Conservation (phyloP, 2,329 filamentous ascomycete genomes). For the Emmonsia crescens region DNA sequence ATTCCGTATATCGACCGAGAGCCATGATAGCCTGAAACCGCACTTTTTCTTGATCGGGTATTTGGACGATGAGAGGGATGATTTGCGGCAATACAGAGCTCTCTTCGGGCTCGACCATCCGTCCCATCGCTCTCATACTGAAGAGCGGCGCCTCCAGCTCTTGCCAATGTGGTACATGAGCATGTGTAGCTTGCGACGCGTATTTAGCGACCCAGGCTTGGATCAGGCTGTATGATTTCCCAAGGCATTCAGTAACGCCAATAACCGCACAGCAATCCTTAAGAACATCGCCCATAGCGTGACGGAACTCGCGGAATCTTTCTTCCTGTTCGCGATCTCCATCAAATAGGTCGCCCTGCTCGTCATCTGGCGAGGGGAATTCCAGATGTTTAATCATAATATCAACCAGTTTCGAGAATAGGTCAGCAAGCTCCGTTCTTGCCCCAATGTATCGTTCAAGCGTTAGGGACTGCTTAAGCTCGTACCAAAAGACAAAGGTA, state of each 20-base stretch:
- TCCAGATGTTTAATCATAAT: constrained; percentile 84
- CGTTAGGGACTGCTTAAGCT: constrained; percentile 91
- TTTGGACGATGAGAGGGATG: constrained; percentile 86
- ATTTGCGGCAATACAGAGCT: constrained; percentile 77
- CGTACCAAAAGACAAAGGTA: constrained; percentile 97
- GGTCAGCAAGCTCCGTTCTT: constrained; percentile 61
- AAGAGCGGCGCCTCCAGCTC: constrained; percentile 91
- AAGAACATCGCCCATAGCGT: constrained; percentile 93
- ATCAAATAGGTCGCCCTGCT: constrained; percentile 75
- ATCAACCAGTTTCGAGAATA: constrained; percentile 84
- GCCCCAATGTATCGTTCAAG: constrained; percentile 81
- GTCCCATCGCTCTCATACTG: constrained; percentile 87
- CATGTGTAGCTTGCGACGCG: constrained; percentile 60
- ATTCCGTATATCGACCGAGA: constrained; percentile 90
- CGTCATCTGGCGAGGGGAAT: constrained; percentile 66
- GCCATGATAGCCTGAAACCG: constrained; percentile 98
- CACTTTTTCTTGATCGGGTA: constrained; percentile 94
- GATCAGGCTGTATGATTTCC: constrained; percentile 77
- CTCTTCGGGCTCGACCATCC: constrained; percentile 89
- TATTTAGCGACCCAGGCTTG: constrained; percentile 81
- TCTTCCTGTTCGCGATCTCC: constrained; percentile 93
- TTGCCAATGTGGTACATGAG: constrained; percentile 86
- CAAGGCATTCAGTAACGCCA: constrained; percentile 80
- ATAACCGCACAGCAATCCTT: constrained; percentile 97
- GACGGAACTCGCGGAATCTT: constrained; percentile 91